Evolutionary conservation across 1,139 yeast species (phyloP).

Genomic region (Lodderomyces jiufengensis): DNA sequence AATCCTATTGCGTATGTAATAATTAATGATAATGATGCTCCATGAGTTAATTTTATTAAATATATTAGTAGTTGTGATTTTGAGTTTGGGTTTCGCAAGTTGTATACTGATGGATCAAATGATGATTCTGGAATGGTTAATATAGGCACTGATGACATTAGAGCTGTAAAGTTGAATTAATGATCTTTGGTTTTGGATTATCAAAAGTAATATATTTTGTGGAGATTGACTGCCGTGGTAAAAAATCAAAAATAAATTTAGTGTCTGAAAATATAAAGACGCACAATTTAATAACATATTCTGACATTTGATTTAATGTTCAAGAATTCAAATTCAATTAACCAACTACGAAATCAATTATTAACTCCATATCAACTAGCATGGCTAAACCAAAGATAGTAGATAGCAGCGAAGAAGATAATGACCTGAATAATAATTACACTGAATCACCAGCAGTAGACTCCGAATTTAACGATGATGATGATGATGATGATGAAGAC

Average conservation of each 20-base stretch:
- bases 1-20: constrained; percentile 31
- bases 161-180: too few relatives aligned
- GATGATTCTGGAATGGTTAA: constrained; percentile 45
- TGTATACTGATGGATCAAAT: constrained; percentile 30
- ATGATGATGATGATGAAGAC: constrained; percentile 7
- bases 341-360: too few relatives aligned
- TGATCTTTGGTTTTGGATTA: neutral
- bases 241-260: neutral
- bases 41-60: constrained; percentile 32
- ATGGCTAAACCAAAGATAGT: constrained; percentile 10
- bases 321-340: neutral
- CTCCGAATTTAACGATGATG: constrained; percentile 17
- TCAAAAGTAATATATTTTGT: neutral
- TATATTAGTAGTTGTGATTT: constrained; percentile 27
- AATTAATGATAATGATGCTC: constrained; percentile 32
- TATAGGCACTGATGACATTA: constrained; percentile 25
- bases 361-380: too few relatives aligned
- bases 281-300: neutral
- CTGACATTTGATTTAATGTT: neutral
- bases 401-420: constrained; percentile 9
- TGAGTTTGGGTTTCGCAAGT: constrained; percentile 15
- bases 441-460: constrained; percentile 10
- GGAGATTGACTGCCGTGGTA: neutral
- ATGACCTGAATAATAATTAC: constrained; percentile 4
- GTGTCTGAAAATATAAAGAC: neutral